Evolutionary conservation across 768 basidiomycete species (phyloP), one percentile per base, ranked within the genome.

Genomic region (Pleurotus citrinopileatus): DNA sequence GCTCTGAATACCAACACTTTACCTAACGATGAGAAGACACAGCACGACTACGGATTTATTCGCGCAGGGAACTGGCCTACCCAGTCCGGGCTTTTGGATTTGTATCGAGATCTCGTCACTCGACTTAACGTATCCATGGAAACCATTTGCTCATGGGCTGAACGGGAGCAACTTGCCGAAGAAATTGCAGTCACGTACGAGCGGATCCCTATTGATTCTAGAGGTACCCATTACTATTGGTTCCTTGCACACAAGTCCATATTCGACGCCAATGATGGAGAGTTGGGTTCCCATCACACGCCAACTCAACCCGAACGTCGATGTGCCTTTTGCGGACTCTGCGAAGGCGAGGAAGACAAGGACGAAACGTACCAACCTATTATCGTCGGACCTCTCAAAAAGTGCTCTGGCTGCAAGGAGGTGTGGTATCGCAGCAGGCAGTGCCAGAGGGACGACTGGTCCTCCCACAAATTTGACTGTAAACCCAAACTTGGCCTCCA

Each of bases 401-500:
- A 45, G 42, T 70, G 68, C 40, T 13, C 61, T 25, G 65, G 61
- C 4, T 69, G 67, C 52, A 53, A 55, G 25, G 58, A 56, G 20
- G 62, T 54, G 8, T 68, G 67, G 69, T 75, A 73, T 46, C 73
- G 72, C 63, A 63, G 60, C 46, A 17, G 42, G 26, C 10, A 53
- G 19, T 72, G 70, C 50, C 72, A 75, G 54, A 58, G 54, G 26
- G 17, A 26, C 1, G 28, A 65, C 32, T 73, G 72, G 71, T 37
- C 54, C 3, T 5, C n/a, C 5, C 73, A 73, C 53, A 67, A 70
- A 8, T 69, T 73, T 43, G 55, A 70, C n/a, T 73, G 70, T 58
- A 63, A 65, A n/a, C 54, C 56, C 1, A 63, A 66, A 20, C 55
- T 55, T 1, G 46, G 43, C 5, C 28, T 56, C 17, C 53, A 60